These are phyloP conservation scores for Lasiodiplodia sp. DNA, from an alignment of 2,329 filamentous ascomycete genomes.

Conservation along the genomic window DNA sequence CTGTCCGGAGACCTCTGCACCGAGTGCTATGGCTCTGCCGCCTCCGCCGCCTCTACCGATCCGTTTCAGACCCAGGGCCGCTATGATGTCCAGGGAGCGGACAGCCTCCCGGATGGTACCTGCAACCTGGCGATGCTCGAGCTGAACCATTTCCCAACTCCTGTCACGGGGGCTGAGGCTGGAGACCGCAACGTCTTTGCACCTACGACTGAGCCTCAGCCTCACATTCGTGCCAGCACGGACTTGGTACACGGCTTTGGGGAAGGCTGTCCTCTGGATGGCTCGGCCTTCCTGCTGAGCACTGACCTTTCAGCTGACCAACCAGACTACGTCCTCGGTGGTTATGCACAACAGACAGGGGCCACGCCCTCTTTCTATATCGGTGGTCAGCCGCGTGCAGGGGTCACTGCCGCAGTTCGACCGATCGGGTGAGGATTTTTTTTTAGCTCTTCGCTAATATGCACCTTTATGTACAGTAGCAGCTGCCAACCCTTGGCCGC, in stretches of 20 bases:
- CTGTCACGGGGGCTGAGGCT: not conserved
- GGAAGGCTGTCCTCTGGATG: too few species aligned
- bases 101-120: not conserved
- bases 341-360: not conserved
- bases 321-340: not conserved
- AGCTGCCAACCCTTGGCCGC: too few species aligned
- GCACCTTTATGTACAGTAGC: too few species aligned
- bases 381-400: not conserved
- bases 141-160: not conserved
- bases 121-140: not conserved
- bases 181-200: not conserved
- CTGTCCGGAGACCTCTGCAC: not conserved
- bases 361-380: not conserved
- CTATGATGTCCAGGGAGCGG: too few species aligned
- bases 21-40: not conserved
- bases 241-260: not conserved
- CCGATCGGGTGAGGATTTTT: constrained; percentile 17
- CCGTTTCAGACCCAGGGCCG: too few species aligned
- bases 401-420: not conserved
- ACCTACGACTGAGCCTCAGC: not conserved
- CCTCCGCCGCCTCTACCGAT: not conserved
- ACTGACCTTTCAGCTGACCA: not conserved
- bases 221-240: not conserved
- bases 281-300: not conserved
- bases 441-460: not conserved